A percentile compares a stretch with the other conserved stretches of the same genome.
Conservation (phyloP, 441 rosid genomes). For the Brassica hybrid region DNA sequence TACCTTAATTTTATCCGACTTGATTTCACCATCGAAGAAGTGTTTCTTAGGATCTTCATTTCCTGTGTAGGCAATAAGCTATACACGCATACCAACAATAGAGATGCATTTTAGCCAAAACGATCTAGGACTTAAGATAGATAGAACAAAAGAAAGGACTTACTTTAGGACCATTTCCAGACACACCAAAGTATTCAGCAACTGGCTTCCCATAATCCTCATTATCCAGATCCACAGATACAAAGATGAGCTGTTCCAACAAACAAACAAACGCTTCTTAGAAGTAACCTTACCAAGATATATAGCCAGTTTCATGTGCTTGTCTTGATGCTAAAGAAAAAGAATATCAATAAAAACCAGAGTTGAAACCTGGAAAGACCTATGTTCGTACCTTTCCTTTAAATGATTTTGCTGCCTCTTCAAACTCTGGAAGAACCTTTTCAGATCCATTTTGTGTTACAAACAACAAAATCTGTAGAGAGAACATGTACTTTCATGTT, state of each 20-base stretch:
- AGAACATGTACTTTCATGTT: conserved; percentile 21
- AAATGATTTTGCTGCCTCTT: conserved; percentile 83
- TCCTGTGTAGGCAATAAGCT: conserved; percentile 90
- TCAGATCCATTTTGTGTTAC: conserved; percentile 64
- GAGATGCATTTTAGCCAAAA: background rate
- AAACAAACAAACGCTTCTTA: conserved; percentile 28
- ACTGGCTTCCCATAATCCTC: conserved; percentile 95
- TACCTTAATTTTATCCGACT: conserved; percentile 71
- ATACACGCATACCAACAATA: conserved; percentile 40
- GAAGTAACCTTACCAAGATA: conserved; percentile 21
- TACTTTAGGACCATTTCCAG: conserved; percentile 76
- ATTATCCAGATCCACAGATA: conserved; percentile 84
- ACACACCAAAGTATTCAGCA: conserved; percentile 89
- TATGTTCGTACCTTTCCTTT: conserved; percentile 80
- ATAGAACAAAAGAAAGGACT: conserved; percentile 2
- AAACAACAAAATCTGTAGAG: conserved; percentile 71
- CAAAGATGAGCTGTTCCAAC: conserved; percentile 81
- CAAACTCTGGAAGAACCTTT: conserved; percentile 62
- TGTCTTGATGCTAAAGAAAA: background rate
- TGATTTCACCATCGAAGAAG: conserved; percentile 65
- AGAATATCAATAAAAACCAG: no score
- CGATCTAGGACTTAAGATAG: background rate
- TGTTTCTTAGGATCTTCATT: conserved; percentile 79
- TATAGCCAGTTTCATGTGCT: background rate
- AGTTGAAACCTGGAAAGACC: no score